Evolutionary conservation across 805 yeast species (phyloP), one percentile per base, ranked within the genome.

Genomic region (Ogataea henricii): DNA sequence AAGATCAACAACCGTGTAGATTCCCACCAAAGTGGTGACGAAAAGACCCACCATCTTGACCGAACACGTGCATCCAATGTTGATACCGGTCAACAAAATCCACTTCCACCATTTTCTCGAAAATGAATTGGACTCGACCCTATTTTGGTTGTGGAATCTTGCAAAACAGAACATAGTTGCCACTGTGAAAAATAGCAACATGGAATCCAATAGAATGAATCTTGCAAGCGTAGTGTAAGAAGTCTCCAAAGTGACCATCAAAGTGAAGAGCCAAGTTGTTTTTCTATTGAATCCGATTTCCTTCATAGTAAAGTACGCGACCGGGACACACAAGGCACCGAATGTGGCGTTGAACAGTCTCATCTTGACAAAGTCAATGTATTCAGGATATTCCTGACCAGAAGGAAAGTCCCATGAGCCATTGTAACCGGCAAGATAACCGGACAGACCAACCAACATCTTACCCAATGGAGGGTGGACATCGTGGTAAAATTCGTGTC

Each of bases 41-140:
- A 94, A 89, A 47, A 92, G 76, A 59, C 99, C 99, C 49, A 94
- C 98, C 96, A 91, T 89, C 70, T 94, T 94, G 48, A 90, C 96
- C 23, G 96, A 86, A 63, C 92, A 85, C 16, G 91, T 87, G 66
- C 94, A 87, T 35, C 99, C 98, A 60, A 94, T 82, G 39, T 82
- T 74, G 44, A 89, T 70, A 55, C 99, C 99, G 7, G 96, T 87
- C 49, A 87, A 70, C 20, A 85, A 58, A 44, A 94, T 69, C 96
- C 97, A 92, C 65, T 82, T 82, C 96, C 96, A 94, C 97, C 99
- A 92, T 62, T 81, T 78, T 60, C 83, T 73, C 10, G 87, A 64
- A 63, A 91, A 89, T 29, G 73, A 71, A 43, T 69, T 63, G 13
- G 62, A 54, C 34, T 74, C 75, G 35, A 74, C 68, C 48, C 59